A percentile compares a stretch with the other conserved stretches of the same genome.
Evolutionary conservation across 1,284 basidiomycete species (phyloP).

Genomic region (Sanghuangporus weigelae): DNA sequence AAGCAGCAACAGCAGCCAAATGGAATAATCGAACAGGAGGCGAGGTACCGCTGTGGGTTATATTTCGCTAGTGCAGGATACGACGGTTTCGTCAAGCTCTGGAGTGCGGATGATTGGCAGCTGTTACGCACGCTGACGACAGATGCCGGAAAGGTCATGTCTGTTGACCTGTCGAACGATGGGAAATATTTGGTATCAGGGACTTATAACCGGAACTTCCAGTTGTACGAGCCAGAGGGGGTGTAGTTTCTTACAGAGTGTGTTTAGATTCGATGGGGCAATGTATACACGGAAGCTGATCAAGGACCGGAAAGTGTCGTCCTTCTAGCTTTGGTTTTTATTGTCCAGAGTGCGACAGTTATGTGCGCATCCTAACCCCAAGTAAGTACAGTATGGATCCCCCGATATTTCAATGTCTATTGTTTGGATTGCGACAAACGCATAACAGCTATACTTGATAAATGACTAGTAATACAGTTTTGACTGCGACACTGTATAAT

Average conservation of each 20-base stretch:
- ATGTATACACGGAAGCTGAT: no score
- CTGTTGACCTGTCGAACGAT: conserved; percentile 84
- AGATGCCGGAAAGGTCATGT: conserved; percentile 98
- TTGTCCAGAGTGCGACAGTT: no score
- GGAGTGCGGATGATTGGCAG: conserved; percentile 99
- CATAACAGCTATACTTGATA: conserved; percentile 23
- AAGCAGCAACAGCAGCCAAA: conserved; percentile 27
- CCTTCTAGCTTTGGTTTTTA: no score
- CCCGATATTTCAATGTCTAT: not conserved
- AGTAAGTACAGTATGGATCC: no score
- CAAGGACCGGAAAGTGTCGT: no score
- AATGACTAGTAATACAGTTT: conserved; percentile 21
- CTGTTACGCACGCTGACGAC: conserved; percentile 83
- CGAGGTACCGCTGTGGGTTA: conserved; percentile 77
- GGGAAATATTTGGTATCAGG: conserved; percentile 84
- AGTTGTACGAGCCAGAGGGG: conserved; percentile 77
- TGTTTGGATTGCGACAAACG: conserved; percentile 15
- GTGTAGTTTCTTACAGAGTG: not conserved
- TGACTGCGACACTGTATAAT: conserved; percentile 8
- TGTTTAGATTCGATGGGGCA: no score
- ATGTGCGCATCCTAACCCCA: no score
- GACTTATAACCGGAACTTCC: conserved; percentile 91
- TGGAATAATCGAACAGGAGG: conserved; percentile 43
- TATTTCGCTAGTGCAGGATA: conserved; percentile 95
- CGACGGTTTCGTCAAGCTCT: conserved; percentile 92